Base-by-base conservation (phyloP, 2,329 filamentous ascomycete species). In the Daldinia sp. region DNA sequence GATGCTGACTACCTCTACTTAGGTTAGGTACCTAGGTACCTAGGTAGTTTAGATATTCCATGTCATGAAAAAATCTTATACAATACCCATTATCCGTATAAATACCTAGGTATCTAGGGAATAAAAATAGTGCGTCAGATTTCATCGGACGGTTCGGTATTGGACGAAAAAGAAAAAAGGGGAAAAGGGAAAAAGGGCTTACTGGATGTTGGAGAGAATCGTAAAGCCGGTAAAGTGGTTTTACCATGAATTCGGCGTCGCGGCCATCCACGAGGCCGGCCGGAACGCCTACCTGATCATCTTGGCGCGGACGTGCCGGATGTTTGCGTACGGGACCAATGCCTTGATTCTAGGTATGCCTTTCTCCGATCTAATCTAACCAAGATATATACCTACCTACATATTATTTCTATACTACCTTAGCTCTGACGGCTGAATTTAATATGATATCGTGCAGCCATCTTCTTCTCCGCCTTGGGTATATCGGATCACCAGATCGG, bases 281-380 rank as follows among this genome's bases (percentile, higher is more conserved):
- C 78, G 73, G 12, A 83, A 88, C 80, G 85, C 85, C 56, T 84
- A 81, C 74, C 79, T 88, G 46, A 82, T 88, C 74, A 89, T 89
- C 70, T 66, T 86, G 42, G 81, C 82, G 5, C 80, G 87, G 26
- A 80, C 80, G 28, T 82, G 80, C 65, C 88, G 88, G 60, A 87
- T 90, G 79, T 88, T 90, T 71, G 88, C 88, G n/a, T 90, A 89
- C 69, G 88, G 88, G 54, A 85, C 86, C 61, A 86, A 84, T 20
- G 85, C 88, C 0, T 81, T 91, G 50, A 86, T 90, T 58, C 81
- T 91, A 50, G 89, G 77, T 77, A 73, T 12, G 70, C 33, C 7
- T 35, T 9, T 35, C 20, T 35, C 33, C 33, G 5, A 10, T 35
- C 10, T 9, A 35, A 7, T 9, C 33, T 35, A 35, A 9, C 33